A percentile compares a stretch with the other conserved stretches of the same genome.
Evolutionary conservation across 2,329 filamentous ascomycete genomes (phyloP).

Genomic region (Fusarium sp.): DNA sequence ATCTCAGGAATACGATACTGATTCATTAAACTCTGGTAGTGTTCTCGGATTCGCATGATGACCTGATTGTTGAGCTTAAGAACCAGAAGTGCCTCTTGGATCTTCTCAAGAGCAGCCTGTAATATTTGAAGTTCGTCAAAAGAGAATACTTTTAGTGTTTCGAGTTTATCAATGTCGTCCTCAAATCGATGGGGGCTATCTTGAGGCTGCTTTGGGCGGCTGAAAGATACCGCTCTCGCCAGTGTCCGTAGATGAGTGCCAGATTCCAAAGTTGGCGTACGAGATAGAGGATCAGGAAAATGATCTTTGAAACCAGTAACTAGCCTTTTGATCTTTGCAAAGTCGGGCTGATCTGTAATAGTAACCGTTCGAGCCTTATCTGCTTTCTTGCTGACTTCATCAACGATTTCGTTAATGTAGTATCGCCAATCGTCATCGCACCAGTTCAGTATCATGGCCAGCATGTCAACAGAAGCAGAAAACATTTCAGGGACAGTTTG

Average conservation of each 20-base stretch:
- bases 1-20: slow-evolving; percentile 8
- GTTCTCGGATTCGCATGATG: slow-evolving; percentile 24
- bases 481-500: not conserved
- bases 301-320: not conserved
- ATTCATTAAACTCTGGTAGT: slow-evolving; percentile 19
- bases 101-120: slow-evolving; percentile 13
- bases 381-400: not conserved
- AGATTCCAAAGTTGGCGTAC: not conserved
- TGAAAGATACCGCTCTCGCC: not conserved
- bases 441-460: slow-evolving; percentile 30
- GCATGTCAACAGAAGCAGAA: not conserved
- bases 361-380: slow-evolving; percentile 8
- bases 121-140: slow-evolving; percentile 20
- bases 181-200: not conserved
- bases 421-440: slow-evolving; percentile 34
- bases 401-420: slow-evolving; percentile 28
- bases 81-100: slow-evolving; percentile 25
- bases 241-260: not conserved
- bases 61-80: slow-evolving; percentile 30
- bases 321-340: not conserved
- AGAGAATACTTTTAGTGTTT: not conserved
- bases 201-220: accelerated
- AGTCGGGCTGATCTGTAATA: slow-evolving; percentile 2
- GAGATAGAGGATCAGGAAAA: no score
- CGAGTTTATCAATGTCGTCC: not conserved